Evolutionary conservation across 345 rosid genomes (phyloP).

Genomic region (Psidium guajava): DNA sequence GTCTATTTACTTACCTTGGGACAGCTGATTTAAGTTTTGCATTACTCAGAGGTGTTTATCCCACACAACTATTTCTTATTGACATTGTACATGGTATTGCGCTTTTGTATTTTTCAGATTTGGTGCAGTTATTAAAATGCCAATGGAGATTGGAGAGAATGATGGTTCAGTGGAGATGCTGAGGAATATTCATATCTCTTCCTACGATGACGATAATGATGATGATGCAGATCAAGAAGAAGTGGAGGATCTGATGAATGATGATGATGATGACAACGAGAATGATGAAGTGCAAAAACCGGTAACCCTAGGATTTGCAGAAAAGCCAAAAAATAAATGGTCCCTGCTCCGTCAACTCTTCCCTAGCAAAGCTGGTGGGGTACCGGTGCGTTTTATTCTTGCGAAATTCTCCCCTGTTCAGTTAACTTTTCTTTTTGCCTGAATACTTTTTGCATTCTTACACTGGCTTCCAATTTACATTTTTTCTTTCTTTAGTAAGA

Average conservation of each 20-base stretch:
- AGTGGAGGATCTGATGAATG: constrained; percentile 8
- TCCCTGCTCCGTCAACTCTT: constrained; percentile 65
- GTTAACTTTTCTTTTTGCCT: not conserved
- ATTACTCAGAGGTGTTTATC: not conserved
- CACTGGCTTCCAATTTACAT: not conserved
- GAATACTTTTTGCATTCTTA: not conserved
- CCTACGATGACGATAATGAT: constrained; percentile 35
- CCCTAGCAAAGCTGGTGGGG: constrained; percentile 88
- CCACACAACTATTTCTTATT: not conserved
- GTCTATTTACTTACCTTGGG: not conserved
- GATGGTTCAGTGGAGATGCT: constrained; percentile 39
- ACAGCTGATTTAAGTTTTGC: not conserved
- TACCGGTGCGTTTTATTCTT: constrained; percentile 37
- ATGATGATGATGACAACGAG: constrained; percentile 35
- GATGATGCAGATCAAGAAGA: constrained; percentile 9
- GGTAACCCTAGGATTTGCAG: constrained; percentile 57
- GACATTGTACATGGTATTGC: not conserved
- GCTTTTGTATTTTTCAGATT: not conserved
- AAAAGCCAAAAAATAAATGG: constrained; percentile 50
- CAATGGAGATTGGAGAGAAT: constrained; percentile 18
- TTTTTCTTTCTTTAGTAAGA: not conserved
- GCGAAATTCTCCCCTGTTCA: not conserved
- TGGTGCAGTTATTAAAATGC: not conserved
- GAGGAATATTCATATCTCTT: constrained; percentile 44
- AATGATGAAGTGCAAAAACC: constrained; percentile 54